These are phyloP conservation scores for Aegilops umbellulata DNA, from an alignment of 176 grass and related monocot species.

Conservation along the genomic window DNA sequence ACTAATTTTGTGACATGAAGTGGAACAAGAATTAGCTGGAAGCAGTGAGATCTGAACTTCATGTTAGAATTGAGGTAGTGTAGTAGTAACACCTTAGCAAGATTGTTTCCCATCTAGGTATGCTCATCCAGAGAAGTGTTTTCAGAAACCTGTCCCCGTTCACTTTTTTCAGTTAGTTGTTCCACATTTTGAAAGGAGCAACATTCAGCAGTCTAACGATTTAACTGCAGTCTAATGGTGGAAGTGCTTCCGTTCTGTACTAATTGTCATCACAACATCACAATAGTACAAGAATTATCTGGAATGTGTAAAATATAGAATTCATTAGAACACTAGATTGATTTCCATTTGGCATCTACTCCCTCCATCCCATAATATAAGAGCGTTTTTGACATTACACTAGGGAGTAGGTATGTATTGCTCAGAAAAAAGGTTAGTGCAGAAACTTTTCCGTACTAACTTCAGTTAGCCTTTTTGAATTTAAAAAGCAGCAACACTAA, in stretches of 20 bases:
- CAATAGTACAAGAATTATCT: not conserved
- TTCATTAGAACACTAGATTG: not conserved
- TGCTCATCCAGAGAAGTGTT: not conserved
- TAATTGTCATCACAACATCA: not conserved
- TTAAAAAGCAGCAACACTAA: not conserved
- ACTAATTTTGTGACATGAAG: not conserved
- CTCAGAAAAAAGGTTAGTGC: not conserved
- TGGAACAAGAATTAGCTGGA: not conserved
- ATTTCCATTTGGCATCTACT: not conserved
- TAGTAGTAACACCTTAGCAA: not conserved
- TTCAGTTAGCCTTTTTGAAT: not conserved
- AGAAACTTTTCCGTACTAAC: not conserved
- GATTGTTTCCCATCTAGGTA: not conserved
- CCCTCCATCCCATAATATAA: too few relatives aligned
- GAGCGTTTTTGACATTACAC: too few relatives aligned
- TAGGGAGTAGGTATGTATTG: not conserved
- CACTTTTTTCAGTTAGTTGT: not conserved
- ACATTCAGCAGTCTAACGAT: not conserved
- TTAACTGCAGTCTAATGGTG: not conserved
- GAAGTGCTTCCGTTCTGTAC: not conserved
- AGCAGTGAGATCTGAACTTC: not conserved
- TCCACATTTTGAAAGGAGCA: not conserved
- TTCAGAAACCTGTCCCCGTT: not conserved
- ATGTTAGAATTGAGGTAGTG: not conserved
- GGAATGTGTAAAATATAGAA: not conserved